Conservation (phyloP, 192 early-diverging fungal genomes). For the Linnemannia hyalina region DNA sequence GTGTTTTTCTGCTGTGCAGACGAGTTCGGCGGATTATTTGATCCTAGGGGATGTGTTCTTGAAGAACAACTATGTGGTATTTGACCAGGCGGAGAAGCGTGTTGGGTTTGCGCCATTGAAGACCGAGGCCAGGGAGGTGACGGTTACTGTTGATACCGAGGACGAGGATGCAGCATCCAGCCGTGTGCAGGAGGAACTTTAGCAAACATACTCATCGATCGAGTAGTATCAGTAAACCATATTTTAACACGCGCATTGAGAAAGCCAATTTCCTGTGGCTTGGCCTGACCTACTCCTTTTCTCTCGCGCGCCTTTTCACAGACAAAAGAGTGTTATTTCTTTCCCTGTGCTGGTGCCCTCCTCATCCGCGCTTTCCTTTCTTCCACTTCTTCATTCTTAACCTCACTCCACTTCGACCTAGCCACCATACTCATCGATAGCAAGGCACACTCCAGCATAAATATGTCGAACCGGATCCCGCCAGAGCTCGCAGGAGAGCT, state of each 20-base stretch:
- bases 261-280: neutral
- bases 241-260: no score
- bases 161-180: neutral
- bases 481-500: conserved; percentile 51
- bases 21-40: conserved; percentile 12
- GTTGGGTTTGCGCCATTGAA: conserved; percentile 62
- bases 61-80: conserved; percentile 70
- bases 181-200: neutral
- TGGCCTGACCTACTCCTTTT: neutral
- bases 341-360: neutral
- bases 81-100: conserved; percentile 61
- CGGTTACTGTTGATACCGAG: neutral
- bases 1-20: conserved; percentile 45
- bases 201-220: neutral
- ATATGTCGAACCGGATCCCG: conserved; percentile 35
- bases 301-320: neutral
- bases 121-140: neutral
- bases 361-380: neutral
- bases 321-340: neutral
- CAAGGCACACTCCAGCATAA: neutral
- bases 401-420: neutral
- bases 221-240: no score
- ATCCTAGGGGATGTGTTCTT: conserved; percentile 74
- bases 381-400: neutral
- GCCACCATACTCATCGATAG: neutral